Percentiles rank a stretch among this genome's conserved stretches.
Conservation (phyloP, 2,329 filamentous ascomycete species). For the Fusarium chuoi region DNA sequence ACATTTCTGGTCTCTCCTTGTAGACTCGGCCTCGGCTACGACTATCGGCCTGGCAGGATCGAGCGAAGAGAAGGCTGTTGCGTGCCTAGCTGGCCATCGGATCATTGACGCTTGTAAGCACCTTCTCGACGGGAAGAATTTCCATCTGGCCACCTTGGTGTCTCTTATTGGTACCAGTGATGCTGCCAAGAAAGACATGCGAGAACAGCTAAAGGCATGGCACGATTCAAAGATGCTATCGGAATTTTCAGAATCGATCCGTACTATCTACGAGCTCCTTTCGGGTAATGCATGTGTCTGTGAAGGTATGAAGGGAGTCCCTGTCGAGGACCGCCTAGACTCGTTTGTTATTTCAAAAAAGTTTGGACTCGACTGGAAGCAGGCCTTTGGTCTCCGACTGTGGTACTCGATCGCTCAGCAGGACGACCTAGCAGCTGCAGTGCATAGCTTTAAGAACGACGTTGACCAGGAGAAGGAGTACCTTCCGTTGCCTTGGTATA, state of each 20-base stretch:
- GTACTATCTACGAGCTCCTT: constrained; percentile 89
- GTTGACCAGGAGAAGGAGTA: constrained; percentile 77
- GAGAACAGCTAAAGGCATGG: constrained; percentile 85
- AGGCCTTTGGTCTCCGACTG: constrained; percentile 88
- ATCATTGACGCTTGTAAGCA: constrained; percentile 84
- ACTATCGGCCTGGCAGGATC: constrained; percentile 68
- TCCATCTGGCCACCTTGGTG: constrained; percentile 85
- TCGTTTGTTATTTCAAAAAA: constrained; percentile 85
- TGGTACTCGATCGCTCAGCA: constrained; percentile 83
- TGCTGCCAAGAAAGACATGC: constrained; percentile 77
- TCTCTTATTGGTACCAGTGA: constrained; percentile 82
- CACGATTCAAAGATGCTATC: constrained; percentile 82
- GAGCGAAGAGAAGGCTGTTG: constrained; percentile 84
- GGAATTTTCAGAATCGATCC: constrained; percentile 85
- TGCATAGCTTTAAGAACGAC: constrained; percentile 78
- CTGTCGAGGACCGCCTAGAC: constrained; percentile 81
- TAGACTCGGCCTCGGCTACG: constrained; percentile 67
- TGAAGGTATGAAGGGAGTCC: constrained; percentile 77
- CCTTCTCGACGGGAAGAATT: constrained; percentile 79
- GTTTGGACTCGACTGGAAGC: constrained; percentile 91
- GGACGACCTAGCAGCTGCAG: constrained; percentile 77
- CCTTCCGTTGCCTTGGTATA: constrained; percentile 77
- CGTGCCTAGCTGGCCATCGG: constrained; percentile 80
- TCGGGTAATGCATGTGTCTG: constrained; percentile 88
- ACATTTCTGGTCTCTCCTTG: constrained; percentile 72